phyloP scores from a whole-genome alignment of 306 rosid species.

The Rubus idaeus region DNA sequence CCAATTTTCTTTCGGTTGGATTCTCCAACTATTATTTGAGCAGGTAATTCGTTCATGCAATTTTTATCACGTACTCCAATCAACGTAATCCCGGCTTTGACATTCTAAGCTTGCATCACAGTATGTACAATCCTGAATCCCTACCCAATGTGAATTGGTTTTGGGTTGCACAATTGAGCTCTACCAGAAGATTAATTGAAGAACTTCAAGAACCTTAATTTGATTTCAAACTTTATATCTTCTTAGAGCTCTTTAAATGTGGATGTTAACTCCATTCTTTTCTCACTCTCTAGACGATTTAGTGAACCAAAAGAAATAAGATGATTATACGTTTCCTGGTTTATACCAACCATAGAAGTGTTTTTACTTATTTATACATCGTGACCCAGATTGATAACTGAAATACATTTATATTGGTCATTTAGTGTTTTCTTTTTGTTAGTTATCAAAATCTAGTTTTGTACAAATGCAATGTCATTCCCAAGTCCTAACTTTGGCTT shows the following conservation, averaged over 20 bases:
- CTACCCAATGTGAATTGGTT: not conserved
- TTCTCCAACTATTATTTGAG: not conserved
- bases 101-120: not conserved
- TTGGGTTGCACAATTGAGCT: not conserved
- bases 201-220: not conserved
- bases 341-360: not conserved
- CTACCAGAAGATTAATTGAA: not conserved
- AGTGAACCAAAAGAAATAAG: not conserved
- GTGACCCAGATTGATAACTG: not conserved
- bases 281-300: not conserved
- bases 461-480: conserved; percentile 19
- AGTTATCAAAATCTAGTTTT: not conserved
- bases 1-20: not conserved
- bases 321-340: not conserved
- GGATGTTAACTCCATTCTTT: not conserved
- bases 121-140: not conserved
- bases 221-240: not conserved
- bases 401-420: not conserved
- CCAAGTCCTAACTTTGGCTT: conserved; percentile 10
- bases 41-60: not conserved
- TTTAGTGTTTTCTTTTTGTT: not conserved
- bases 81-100: not conserved
- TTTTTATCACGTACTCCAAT: not conserved
- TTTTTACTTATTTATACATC: not conserved
- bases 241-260: not conserved